These are phyloP conservation scores for Cyberlindnera mrakii DNA, from an alignment of 805 yeast species.

Conservation along the genomic window DNA sequence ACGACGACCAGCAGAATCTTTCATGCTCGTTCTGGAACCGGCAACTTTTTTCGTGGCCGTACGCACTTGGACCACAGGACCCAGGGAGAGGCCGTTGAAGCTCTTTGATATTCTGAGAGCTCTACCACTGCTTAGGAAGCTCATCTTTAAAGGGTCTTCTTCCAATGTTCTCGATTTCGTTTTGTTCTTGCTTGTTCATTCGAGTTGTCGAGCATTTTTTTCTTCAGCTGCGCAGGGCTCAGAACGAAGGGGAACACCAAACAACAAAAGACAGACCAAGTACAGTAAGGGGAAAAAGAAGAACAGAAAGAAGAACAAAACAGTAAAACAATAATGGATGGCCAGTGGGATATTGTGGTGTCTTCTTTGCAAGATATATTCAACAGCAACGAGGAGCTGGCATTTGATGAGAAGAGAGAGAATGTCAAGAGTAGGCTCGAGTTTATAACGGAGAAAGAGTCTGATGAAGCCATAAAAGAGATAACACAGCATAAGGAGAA, in stretches of 20 bases:
- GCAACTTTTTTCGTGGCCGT: conserved; percentile 91
- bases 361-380: conserved; percentile 65
- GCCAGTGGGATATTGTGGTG: conserved; percentile 63
- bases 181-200: not conserved
- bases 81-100: conserved; percentile 11
- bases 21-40: conserved; percentile 90
- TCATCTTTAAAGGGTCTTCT: conserved; percentile 7
- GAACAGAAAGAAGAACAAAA: not conserved
- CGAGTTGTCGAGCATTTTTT: not conserved
- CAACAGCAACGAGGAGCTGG: conserved; percentile 49
- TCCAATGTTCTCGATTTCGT: not conserved
- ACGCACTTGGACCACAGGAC: conserved; percentile 47
- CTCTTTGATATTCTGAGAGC: conserved; percentile 8
- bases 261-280: no score
- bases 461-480: conserved; percentile 34
- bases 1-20: conserved; percentile 92
- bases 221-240: not conserved
- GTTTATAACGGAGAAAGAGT: conserved; percentile 32
- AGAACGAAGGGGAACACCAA: not conserved
- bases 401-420: conserved; percentile 39
- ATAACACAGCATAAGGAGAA: conserved; percentile 50
- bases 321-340: conserved; percentile 34
- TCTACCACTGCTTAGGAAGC: conserved; percentile 13
- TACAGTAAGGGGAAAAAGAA: not conserved
- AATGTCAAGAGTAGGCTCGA: conserved; percentile 25